Evolutionary conservation across 768 basidiomycete genomes (phyloP).

Genomic region (Termitomyces sp.): DNA sequence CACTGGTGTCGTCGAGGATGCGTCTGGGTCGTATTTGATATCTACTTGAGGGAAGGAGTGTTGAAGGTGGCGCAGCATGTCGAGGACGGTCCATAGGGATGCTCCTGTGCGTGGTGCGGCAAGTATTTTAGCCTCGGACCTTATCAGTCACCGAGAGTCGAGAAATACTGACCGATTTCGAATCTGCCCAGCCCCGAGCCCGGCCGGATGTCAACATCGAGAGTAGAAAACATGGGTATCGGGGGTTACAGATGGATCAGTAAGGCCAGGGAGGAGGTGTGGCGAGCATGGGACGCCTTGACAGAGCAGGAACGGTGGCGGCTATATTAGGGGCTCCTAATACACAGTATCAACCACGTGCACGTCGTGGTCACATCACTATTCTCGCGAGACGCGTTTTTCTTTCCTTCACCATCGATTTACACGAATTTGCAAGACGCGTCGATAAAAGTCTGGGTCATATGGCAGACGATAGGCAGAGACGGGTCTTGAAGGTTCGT

Average conservation of each 20-base stretch:
- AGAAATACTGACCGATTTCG: conserved; percentile 50
- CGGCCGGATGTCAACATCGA: conserved; percentile 74
- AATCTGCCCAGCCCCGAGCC: conserved; percentile 75
- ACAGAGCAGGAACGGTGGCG: neutral
- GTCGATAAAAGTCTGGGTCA: neutral
- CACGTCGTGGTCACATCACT: conserved; percentile 4
- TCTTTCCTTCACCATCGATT: neutral
- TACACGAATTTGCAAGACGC: neutral
- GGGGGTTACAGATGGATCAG: neutral
- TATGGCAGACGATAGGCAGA: conserved; percentile 44
- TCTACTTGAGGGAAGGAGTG: conserved; percentile 78
- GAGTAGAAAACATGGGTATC: conserved; percentile 51
- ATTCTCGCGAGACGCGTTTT: conserved; percentile 5
- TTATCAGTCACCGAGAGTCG: neutral
- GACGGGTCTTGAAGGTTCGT: conserved; percentile 42
- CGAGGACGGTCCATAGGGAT: conserved; percentile 75
- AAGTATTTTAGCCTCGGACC: neutral
- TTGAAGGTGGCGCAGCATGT: conserved; percentile 57
- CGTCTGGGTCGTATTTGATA: conserved; percentile 75
- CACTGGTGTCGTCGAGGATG: conserved; percentile 64
- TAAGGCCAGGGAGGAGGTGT: neutral
- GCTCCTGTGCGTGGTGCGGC: conserved; percentile 38
- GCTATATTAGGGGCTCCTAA: conserved; percentile 12
- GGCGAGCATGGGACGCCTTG: neutral
- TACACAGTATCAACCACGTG: neutral